These are phyloP conservation scores for Trapa incisa DNA, from an alignment of 345 rosid species.

Conservation along the genomic window DNA sequence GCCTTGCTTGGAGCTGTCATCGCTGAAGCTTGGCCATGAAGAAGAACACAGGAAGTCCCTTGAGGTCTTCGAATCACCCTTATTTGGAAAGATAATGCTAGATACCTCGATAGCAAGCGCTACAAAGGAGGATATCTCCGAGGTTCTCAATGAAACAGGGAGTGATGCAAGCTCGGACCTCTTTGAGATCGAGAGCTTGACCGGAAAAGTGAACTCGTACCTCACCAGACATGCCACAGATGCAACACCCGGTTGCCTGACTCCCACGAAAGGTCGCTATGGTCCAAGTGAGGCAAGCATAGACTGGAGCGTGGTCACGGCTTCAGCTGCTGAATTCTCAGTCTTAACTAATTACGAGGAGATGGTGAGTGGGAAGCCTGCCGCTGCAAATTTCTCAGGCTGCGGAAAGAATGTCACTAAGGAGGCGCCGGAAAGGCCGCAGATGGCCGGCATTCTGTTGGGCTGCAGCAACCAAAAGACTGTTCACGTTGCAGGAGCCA, in stretches of 20 bases:
- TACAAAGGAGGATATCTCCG: slow-evolving; percentile 18
- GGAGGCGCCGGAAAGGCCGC: slow-evolving; percentile 9
- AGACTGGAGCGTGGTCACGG: slow-evolving; percentile 83
- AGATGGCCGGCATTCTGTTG: slow-evolving; percentile 28
- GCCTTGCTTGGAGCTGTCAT: background rate
- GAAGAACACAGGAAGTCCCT: slow-evolving; percentile 35
- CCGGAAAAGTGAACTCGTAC: slow-evolving; percentile 43
- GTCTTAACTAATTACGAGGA: slow-evolving; percentile 49
- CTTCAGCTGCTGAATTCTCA: slow-evolving; percentile 64
- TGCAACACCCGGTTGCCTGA: slow-evolving; percentile 33
- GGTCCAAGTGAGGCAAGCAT: slow-evolving; percentile 88
- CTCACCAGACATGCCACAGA: slow-evolving; percentile 48
- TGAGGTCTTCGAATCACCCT: slow-evolving; percentile 57
- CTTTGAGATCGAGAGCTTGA: slow-evolving; percentile 72
- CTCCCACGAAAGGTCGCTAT: slow-evolving; percentile 34
- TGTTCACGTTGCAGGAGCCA: slow-evolving; percentile 47
- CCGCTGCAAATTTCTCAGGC: background rate
- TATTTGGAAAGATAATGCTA: slow-evolving; percentile 26
- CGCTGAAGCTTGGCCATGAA: slow-evolving; percentile 7
- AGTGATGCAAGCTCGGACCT: slow-evolving; percentile 80
- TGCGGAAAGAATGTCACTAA: background rate
- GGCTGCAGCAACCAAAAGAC: slow-evolving; percentile 71
- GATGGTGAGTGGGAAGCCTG: slow-evolving; percentile 6
- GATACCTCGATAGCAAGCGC: slow-evolving; percentile 29
- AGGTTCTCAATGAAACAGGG: slow-evolving; percentile 16